Percentiles rank a stretch among this genome's conserved stretches.
Evolutionary conservation across 306 rosid genomes (phyloP).

Genomic region (Betula pendula): DNA sequence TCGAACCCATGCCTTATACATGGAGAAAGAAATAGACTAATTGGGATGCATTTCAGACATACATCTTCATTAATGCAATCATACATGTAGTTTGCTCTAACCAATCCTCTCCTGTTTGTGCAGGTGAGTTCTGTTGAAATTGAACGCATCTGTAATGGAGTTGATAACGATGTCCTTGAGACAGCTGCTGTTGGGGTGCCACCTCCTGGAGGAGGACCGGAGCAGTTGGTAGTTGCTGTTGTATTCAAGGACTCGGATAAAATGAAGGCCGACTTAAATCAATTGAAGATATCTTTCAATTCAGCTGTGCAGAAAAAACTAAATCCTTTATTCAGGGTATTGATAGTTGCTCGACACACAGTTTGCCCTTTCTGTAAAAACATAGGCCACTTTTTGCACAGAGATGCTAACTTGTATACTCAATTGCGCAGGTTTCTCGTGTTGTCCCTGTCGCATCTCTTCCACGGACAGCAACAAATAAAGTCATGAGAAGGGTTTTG

Average conservation of each 20-base stretch:
- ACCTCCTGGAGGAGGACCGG: constrained; percentile 84
- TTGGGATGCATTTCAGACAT: no score
- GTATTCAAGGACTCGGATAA: constrained; percentile 55
- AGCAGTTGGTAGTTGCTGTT: constrained; percentile 69
- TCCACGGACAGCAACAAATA: constrained; percentile 92
- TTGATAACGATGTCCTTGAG: constrained; percentile 60
- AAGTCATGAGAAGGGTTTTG: constrained; percentile 92
- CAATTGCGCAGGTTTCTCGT: constrained; percentile 60
- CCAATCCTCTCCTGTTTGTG: constrained; percentile 21
- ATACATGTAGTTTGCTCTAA: neutral
- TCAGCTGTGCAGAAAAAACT: constrained; percentile 87
- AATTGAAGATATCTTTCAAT: constrained; percentile 60
- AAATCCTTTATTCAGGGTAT: constrained; percentile 87
- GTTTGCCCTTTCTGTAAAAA: neutral
- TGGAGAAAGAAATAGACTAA: no score
- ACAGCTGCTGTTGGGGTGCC: constrained; percentile 95
- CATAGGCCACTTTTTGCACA: neutral
- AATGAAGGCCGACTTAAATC: constrained; percentile 40
- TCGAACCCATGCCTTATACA: neutral
- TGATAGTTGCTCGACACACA: constrained; percentile 21
- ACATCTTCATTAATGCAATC: no score
- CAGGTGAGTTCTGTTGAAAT: constrained; percentile 98
- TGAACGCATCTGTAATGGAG: constrained; percentile 87
- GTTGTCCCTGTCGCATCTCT: constrained; percentile 61
- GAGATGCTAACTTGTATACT: constrained; percentile 14